Conservation (phyloP, 2,329 filamentous ascomycete genomes). For the Cylindrodendrum hubeiense region DNA sequence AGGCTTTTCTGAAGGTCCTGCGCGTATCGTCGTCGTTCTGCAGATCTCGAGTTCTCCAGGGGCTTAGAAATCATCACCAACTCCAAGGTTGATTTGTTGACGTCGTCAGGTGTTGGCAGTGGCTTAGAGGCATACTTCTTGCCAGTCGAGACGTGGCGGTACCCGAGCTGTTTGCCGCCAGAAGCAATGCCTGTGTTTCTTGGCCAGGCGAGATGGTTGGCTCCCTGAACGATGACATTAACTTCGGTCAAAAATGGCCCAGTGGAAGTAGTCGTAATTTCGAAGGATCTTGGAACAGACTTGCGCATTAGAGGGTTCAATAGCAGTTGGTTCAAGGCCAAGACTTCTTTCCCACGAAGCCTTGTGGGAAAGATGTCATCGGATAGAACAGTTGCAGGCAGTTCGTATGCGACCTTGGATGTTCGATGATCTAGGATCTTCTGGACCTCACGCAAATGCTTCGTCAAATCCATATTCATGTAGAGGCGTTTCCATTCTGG, state of each 20-base stretch:
- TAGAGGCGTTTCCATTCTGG: slow-evolving; percentile 43
- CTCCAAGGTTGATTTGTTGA: slow-evolving; percentile 14
- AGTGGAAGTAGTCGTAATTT: too few species aligned
- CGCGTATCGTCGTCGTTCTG: slow-evolving; percentile 35
- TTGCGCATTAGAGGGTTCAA: slow-evolving; percentile 20
- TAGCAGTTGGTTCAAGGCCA: slow-evolving; percentile 34
- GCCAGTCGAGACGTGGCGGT: background rate
- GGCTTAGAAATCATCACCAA: slow-evolving; percentile 24
- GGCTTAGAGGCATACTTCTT: background rate
- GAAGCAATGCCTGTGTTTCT: background rate
- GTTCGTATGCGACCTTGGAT: slow-evolving; percentile 28
- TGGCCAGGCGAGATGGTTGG: slow-evolving; percentile 13
- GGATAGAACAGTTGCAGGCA: slow-evolving; percentile 20
- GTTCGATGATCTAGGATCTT: slow-evolving; percentile 32
- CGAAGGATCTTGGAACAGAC: background rate
- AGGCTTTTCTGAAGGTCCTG: slow-evolving; percentile 36
- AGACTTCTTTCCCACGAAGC: slow-evolving; percentile 34
- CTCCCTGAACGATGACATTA: slow-evolving; percentile 12
- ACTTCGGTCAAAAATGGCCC: slow-evolving; percentile 6
- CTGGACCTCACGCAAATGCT: slow-evolving; percentile 35
- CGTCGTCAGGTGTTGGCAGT: slow-evolving; percentile 19
- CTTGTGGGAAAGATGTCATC: slow-evolving; percentile 32
- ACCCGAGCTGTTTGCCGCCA: background rate
- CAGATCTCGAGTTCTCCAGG: slow-evolving; percentile 30
- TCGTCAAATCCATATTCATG: slow-evolving; percentile 36